Evolutionary conservation across 2,329 filamentous ascomycete genomes (phyloP), one percentile per base, ranked within the genome.

Genomic region (Pestalotiopsis sp.): DNA sequence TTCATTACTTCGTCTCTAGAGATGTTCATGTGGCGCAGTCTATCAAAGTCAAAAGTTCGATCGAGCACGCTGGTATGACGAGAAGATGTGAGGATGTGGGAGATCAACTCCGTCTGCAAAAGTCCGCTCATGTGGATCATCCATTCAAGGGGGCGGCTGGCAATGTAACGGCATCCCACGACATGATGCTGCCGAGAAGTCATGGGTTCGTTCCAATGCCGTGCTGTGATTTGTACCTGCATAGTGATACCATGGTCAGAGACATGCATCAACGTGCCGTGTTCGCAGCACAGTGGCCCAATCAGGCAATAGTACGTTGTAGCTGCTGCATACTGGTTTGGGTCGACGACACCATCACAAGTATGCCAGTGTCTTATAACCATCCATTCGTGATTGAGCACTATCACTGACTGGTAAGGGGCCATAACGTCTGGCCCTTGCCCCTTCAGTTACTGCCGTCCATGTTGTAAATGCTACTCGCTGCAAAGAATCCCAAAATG

Each of bases 161-260:
- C 31, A 39, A 61, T 61, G 59, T 39, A 61, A 61, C 59, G 5
- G 59, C 20, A 61, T 61, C 59, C 59, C 59, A 61, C 59, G 7
- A 14, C 25, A 39, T 59, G 23, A 13, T 27, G 57, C n/a, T 59
- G 57, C 57, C 57, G 23, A 61, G 31, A 27, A 61, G 59, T 20
- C 27, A 39, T 20, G 59, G 59, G 11, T 14, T 36, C 25, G 4
- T 20, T 17, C 38, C 27, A 61, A 27, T 36, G 36, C 59, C 59
- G 59, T 39, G 27, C 12, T 36, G 14, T 36, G 36, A 13, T 14
- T 39, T 38, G 59, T 61, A 61, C 59, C 59, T 61, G 59, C 59
- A 61, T 39, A n/a, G 36, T 20, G 31, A 36, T 36, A 1, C 7
- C 31, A 36, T 36, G 59, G 59, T 38, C 36, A 13, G 4, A 12